These are phyloP conservation scores for Saturnispora gosingensis DNA, from an alignment of 805 yeast genomes.

Conservation along the genomic window DNA sequence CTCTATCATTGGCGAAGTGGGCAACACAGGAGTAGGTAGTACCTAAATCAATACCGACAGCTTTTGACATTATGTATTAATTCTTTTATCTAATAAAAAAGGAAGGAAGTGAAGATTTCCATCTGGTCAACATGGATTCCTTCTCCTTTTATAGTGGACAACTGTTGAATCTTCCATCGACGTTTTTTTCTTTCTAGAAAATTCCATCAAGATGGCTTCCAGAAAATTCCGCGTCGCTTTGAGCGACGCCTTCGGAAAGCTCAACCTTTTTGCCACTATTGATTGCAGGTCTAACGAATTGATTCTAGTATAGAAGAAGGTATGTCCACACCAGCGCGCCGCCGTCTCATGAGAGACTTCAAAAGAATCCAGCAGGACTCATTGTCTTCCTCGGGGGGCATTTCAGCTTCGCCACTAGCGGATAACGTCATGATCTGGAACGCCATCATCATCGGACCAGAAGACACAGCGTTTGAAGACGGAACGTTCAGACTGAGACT, in stretches of 20 bases:
- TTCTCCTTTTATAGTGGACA: neutral
- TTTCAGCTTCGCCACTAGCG: conserved; percentile 92
- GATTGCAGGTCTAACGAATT: neutral
- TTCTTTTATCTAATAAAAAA: neutral
- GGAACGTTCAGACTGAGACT: conserved; percentile 84
- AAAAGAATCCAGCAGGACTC: conserved; percentile 98
- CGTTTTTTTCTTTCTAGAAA: conserved; percentile 1
- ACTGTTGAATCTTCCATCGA: neutral
- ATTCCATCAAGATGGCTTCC: neutral
- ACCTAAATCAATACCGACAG: conserved; percentile 74
- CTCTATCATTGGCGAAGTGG: conserved; percentile 84
- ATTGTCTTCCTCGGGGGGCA: conserved; percentile 65
- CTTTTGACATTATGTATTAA: conserved; percentile 34
- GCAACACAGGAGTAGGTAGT: conserved; percentile 95
- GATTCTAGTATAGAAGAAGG: neutral
- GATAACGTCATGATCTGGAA: conserved; percentile 98
- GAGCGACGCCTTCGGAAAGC: neutral
- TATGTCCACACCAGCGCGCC: conserved; percentile 98
- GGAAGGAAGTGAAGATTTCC: neutral
- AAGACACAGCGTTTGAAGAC: conserved; percentile 96
- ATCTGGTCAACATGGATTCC: neutral
- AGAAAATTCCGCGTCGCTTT: conserved; percentile 6
- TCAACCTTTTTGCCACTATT: neutral
- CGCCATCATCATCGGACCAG: conserved; percentile 95
- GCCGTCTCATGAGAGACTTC: conserved; percentile 97